Conservation (phyloP, 2,329 filamentous ascomycete species). For the Lanzia echinophila region DNA sequence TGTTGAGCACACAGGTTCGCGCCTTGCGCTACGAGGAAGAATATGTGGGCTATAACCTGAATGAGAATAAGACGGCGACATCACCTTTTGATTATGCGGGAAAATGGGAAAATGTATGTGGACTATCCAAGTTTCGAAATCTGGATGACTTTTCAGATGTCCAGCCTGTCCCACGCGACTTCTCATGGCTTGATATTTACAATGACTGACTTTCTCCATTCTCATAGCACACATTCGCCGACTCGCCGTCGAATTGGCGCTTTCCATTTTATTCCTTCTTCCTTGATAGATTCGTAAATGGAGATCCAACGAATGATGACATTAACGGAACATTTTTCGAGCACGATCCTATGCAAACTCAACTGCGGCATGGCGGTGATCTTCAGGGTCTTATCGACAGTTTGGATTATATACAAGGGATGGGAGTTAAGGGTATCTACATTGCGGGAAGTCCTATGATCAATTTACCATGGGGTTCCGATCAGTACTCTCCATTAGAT, state of each 20-base stretch:
- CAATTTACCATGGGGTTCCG: constrained; percentile 57
- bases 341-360: constrained; percentile 52
- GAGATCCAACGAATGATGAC: constrained; percentile 53
- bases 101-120: constrained; percentile 37
- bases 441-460: constrained; percentile 58
- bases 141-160: background rate
- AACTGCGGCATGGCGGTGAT: constrained; percentile 58
- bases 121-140: background rate
- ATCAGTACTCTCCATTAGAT: constrained; percentile 54
- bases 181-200: background rate
- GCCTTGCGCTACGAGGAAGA: constrained; percentile 10
- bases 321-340: constrained; percentile 55
- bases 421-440: constrained; percentile 51
- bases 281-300: constrained; percentile 57
- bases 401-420: constrained; percentile 57
- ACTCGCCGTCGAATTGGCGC: constrained; percentile 56
- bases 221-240: constrained; percentile 40
- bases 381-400: constrained; percentile 50
- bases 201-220: background rate
- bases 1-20: constrained; percentile 6
- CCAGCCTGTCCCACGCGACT: background rate
- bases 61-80: constrained; percentile 49
- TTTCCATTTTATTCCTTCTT: constrained; percentile 61
- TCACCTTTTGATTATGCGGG: constrained; percentile 52
- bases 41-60: constrained; percentile 35